Conservation (phyloP, 2,329 filamentous ascomycete species). For the Colletotrichum sp. region DNA sequence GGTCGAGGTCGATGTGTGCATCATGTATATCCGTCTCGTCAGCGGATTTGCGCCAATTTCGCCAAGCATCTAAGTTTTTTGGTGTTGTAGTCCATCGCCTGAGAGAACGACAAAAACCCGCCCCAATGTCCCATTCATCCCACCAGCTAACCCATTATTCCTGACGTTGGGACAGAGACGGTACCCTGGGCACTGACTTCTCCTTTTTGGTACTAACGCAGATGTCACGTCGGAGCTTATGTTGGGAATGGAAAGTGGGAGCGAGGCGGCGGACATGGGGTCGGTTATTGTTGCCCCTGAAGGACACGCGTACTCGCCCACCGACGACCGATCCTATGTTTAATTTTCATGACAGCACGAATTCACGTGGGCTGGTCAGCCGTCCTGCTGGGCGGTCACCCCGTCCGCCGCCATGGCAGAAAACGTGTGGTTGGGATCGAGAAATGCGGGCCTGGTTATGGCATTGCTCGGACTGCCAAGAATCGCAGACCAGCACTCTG, state of each 20-base stretch:
- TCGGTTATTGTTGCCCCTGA: not conserved
- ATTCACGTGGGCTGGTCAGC: not conserved
- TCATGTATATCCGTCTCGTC: not conserved
- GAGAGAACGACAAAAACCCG: rapidly evolving
- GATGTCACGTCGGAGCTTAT: not conserved
- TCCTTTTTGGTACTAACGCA: not conserved
- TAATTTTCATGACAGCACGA: not conserved
- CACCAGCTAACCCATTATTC: not conserved
- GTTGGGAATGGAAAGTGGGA: not conserved
- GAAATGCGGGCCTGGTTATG: not conserved
- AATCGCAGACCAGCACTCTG: not conserved
- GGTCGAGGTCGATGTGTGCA: not conserved
- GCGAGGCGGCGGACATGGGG: not conserved
- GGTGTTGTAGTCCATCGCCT: not conserved
- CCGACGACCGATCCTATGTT: not conserved
- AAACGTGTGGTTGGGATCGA: not conserved
- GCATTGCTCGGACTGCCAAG: slow-evolving; percentile 4
- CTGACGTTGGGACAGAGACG: not conserved
- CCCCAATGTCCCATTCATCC: not conserved
- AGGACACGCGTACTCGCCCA: not conserved
- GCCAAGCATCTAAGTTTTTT: not conserved
- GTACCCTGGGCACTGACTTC: not conserved
- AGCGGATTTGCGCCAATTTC: not conserved
- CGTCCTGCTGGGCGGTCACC: not conserved
- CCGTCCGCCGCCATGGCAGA: not conserved